phyloP scores from a whole-genome alignment of 2,329 filamentous ascomycete species.

The Aciculosporium take region DNA sequence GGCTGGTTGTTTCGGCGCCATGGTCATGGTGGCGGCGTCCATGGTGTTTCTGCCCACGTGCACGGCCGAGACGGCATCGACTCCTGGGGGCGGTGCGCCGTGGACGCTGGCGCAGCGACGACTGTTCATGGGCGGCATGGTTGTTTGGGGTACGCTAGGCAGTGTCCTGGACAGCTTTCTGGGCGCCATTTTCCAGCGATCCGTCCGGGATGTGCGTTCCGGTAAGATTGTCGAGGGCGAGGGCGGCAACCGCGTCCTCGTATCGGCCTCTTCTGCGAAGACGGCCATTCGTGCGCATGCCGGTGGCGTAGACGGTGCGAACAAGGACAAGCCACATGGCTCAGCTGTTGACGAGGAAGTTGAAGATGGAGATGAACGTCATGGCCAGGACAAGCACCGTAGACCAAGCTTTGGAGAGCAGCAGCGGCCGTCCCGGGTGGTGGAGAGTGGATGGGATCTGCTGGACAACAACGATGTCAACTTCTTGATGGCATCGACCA shows the following conservation, averaged over 20 bases:
- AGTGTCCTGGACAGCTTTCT: slow-evolving; percentile 79
- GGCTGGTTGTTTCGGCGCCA: slow-evolving; percentile 61
- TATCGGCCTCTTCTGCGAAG: slow-evolving; percentile 21
- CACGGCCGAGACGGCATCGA: slow-evolving; percentile 22
- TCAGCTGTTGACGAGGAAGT: slow-evolving; percentile 22
- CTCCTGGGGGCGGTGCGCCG: slow-evolving; percentile 27
- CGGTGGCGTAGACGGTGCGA: slow-evolving; percentile 25
- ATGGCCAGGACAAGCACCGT: slow-evolving; percentile 34
- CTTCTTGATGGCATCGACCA: slow-evolving; percentile 70
- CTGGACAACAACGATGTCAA: slow-evolving; percentile 96
- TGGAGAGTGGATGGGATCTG: slow-evolving; percentile 56
- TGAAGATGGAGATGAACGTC: slow-evolving; percentile 29
- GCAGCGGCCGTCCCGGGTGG: slow-evolving; percentile 44
- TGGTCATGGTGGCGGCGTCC: slow-evolving; percentile 52
- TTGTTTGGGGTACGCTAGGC: slow-evolving; percentile 60
- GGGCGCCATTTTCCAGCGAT: slow-evolving; percentile 72
- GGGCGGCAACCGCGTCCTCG: slow-evolving; percentile 49
- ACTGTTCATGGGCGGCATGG: slow-evolving; percentile 41
- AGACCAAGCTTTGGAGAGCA: slow-evolving; percentile 38
- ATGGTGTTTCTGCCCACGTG: slow-evolving; percentile 59
- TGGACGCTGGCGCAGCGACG: slow-evolving; percentile 35
- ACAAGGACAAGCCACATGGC: slow-evolving; percentile 22
- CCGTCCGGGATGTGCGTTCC: slow-evolving; percentile 67
- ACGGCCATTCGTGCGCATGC: background rate
- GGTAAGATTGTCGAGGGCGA: slow-evolving; percentile 84